Conservation (phyloP, 1,284 basidiomycete genomes). For the Irpex sp. region DNA sequence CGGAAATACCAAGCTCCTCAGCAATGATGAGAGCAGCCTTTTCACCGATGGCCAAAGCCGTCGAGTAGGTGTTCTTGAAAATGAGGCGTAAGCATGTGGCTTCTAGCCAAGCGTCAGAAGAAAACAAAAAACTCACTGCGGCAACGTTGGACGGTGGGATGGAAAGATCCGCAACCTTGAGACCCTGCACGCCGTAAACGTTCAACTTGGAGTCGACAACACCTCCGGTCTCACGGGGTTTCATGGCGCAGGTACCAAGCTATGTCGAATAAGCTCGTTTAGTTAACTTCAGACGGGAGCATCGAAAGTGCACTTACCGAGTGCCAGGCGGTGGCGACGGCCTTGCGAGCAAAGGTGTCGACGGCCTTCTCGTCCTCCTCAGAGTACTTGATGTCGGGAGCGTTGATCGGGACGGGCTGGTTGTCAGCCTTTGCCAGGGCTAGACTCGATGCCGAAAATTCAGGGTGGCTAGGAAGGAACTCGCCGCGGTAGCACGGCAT, state of each 20-base stretch:
- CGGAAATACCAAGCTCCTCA: constrained; percentile 6
- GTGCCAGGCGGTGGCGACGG: constrained; percentile 47
- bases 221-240: constrained; percentile 48
- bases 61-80: constrained; percentile 42
- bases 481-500: constrained; percentile 58
- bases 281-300: not conserved
- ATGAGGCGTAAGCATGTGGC: not conserved
- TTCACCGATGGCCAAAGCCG: constrained; percentile 4
- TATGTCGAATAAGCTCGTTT: constrained; percentile 17
- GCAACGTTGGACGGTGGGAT: constrained; percentile 14
- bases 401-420: constrained; percentile 36
- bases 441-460: constrained; percentile 41
- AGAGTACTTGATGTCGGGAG: constrained; percentile 49
- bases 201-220: constrained; percentile 61
- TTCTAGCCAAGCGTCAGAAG: not conserved
- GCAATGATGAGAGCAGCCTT: constrained; percentile 7
- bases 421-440: constrained; percentile 33
- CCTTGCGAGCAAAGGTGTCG: constrained; percentile 37
- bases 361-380: constrained; percentile 50
- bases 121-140: constrained; percentile 6
- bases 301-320: constrained; percentile 35
- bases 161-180: constrained; percentile 48
- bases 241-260: constrained; percentile 70
- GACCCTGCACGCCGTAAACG: constrained; percentile 55
- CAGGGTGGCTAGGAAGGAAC: constrained; percentile 39